phyloP scores from a whole-genome alignment of 192 early-diverging fungal species.

The Entomortierella beljakovae region DNA sequence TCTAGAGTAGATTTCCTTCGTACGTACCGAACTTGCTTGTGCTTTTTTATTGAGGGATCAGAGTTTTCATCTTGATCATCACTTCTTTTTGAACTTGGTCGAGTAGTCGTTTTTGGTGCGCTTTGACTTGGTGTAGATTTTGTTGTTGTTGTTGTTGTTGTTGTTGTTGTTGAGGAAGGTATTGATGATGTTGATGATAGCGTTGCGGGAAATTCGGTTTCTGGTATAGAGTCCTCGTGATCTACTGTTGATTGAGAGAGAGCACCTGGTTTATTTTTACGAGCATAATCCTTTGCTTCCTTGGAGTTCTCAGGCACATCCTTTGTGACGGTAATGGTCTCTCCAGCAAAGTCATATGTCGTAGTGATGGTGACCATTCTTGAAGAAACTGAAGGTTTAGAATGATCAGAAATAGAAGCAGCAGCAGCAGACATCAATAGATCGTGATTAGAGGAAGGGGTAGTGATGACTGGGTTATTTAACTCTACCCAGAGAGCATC shows the following conservation, averaged over 20 bases:
- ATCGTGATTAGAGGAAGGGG: neutral
- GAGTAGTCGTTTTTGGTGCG: neutral
- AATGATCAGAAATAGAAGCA: neutral
- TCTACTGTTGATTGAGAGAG: neutral
- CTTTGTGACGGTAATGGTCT: conserved; percentile 49
- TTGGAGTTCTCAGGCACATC: conserved; percentile 54
- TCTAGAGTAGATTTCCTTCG: conserved; percentile 50
- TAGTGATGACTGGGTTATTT: conserved; percentile 50
- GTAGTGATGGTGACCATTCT: conserved; percentile 53
- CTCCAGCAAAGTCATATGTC: conserved; percentile 54
- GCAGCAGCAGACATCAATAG: neutral
- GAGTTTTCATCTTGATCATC: conserved; percentile 23
- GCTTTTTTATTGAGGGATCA: conserved; percentile 23
- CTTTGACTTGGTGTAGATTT: neutral
- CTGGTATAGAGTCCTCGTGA: no score
- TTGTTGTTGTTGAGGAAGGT: neutral
- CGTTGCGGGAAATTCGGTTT: neutral
- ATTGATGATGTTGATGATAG: neutral
- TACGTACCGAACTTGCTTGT: conserved; percentile 27
- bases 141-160: neutral
- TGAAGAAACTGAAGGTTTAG: neutral
- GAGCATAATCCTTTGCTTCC: conserved; percentile 39
- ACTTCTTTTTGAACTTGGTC: conserved; percentile 2
- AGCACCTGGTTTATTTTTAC: conserved; percentile 11
- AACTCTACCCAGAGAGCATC: conserved; percentile 71